Evolutionary conservation across 2,329 filamentous ascomycete species (phyloP).

Genomic region (Penicillium sp.): DNA sequence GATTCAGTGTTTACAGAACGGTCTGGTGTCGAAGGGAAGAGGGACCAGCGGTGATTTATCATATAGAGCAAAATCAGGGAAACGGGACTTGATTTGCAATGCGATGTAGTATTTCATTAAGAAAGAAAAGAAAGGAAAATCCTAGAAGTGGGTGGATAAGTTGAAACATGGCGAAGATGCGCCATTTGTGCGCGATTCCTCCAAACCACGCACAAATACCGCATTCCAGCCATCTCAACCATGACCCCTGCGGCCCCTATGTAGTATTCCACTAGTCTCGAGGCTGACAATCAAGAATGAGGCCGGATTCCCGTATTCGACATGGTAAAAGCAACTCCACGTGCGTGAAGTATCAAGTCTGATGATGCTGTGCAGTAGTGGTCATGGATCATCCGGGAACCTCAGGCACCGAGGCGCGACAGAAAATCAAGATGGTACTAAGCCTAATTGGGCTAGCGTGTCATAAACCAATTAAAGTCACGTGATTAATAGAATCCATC

Average conservation of each 20-base stretch:
- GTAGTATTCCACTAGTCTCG: conserved; percentile 10
- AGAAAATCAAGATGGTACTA: not conserved
- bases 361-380: not conserved
- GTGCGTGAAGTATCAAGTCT: not conserved
- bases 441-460: not conserved
- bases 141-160: conserved; percentile 9
- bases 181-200: conserved; percentile 30
- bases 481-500: not conserved
- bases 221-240: conserved; percentile 22
- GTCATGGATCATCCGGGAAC: conserved; percentile 4
- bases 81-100: not conserved
- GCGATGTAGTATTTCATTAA: not conserved
- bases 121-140: conserved; percentile 12
- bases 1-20: not conserved
- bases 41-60: not conserved
- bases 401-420: not conserved
- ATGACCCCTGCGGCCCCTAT: conserved; percentile 8
- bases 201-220: conserved; percentile 36
- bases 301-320: not conserved
- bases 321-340: conserved; percentile 1
- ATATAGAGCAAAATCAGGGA: not conserved
- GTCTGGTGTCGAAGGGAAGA: not conserved
- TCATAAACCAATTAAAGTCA: not conserved
- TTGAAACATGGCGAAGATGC: conserved; percentile 21
- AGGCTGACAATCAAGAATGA: conserved; percentile 7